These are phyloP conservation scores for Trichophyton equinum DNA, from an alignment of 2,329 filamentous ascomycete species.

Conservation along the genomic window DNA sequence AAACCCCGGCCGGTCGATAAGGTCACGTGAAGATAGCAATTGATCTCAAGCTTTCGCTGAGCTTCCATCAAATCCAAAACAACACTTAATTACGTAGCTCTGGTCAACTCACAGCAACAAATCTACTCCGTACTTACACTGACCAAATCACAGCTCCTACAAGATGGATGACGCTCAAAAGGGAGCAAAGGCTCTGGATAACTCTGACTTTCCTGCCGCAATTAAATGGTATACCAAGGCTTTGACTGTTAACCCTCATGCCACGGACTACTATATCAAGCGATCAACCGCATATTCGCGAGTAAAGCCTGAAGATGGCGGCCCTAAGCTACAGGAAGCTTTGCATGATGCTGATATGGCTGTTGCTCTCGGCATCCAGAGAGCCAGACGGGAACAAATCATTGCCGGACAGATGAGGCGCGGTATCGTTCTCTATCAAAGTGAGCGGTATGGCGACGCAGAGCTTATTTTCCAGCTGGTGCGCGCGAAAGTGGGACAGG, in stretches of 20 bases:
- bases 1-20: no score
- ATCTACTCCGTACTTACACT: no score
- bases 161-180: conserved; percentile 42
- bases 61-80: neutral
- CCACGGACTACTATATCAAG: conserved; percentile 67
- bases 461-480: conserved; percentile 54
- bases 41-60: neutral
- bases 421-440: conserved; percentile 57
- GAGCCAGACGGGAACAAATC: conserved; percentile 64
- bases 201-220: conserved; percentile 53
- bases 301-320: conserved; percentile 39
- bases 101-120: no score
- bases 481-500: conserved; percentile 35
- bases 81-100: no score
- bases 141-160: neutral
- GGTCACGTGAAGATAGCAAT: neutral
- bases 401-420: conserved; percentile 71
- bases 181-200: conserved; percentile 50
- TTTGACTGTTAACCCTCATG: conserved; percentile 48
- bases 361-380: conserved; percentile 48
- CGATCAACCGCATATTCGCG: conserved; percentile 69
- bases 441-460: conserved; percentile 62
- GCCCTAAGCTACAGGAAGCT: conserved; percentile 36
- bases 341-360: conserved; percentile 58
- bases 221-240: conserved; percentile 57